Evolutionary conservation across 768 basidiomycete species (phyloP).

Genomic region (Lenzites betulinus): DNA sequence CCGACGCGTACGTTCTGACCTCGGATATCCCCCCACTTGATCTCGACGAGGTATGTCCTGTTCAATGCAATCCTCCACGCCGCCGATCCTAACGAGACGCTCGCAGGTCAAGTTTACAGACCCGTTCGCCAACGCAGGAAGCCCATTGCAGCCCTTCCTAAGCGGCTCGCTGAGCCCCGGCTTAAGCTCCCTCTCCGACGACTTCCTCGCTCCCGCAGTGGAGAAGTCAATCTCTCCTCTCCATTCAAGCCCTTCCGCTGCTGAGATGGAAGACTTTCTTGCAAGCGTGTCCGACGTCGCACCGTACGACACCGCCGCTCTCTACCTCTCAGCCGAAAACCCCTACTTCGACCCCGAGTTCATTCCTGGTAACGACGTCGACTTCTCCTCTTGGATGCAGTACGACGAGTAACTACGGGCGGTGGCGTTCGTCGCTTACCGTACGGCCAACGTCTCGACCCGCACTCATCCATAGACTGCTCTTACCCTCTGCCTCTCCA

Average conservation of each 20-base stretch:
- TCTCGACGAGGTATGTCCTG: constrained; percentile 10
- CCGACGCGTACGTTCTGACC: constrained; percentile 12
- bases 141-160: background rate
- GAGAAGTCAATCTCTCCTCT: background rate
- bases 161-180: background rate
- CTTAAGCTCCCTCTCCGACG: constrained; percentile 2
- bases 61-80: too few species aligned
- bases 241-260: background rate
- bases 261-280: background rate
- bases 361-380: constrained; percentile 2
- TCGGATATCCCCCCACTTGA: constrained; percentile 18
- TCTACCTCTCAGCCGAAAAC: background rate
- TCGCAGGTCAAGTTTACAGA: constrained; percentile 2
- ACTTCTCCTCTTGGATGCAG: constrained; percentile 20
- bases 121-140: constrained; percentile 1
- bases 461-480: too few species aligned
- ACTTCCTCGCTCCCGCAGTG: constrained; percentile 5
- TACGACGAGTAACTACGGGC: background rate
- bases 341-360: background rate
- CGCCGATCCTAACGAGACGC: background rate
- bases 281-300: background rate
- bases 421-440: too few species aligned
- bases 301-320: background rate
- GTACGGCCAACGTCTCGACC: too few species aligned
- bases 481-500: background rate